Evolutionary conservation across 2,329 filamentous ascomycete species (phyloP).

Genomic region (Penicillium nordicum): DNA sequence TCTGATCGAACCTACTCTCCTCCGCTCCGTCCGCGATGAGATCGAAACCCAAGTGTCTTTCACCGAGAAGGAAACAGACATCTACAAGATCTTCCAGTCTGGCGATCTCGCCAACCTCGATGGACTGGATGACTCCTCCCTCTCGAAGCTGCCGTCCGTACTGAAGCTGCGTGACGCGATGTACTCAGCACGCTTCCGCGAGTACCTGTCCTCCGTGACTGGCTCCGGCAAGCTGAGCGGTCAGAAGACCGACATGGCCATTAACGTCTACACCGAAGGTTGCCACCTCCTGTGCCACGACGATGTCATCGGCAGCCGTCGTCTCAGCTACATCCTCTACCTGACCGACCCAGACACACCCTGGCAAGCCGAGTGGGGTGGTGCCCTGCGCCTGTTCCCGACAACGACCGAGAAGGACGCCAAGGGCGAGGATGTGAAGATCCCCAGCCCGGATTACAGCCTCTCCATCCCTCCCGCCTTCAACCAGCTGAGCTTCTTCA

Average conservation of each 20-base stretch:
- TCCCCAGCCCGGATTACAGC: conserved; percentile 72
- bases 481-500: conserved; percentile 98
- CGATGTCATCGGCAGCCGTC: conserved; percentile 95
- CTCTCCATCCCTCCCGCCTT: conserved; percentile 89
- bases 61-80: conserved; percentile 97
- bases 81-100: conserved; percentile 99
- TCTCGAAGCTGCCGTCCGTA: conserved; percentile 84
- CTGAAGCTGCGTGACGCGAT: conserved; percentile 87
- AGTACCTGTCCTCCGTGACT: conserved; percentile 83
- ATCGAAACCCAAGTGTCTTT: conserved; percentile 89
- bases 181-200: conserved; percentile 84
- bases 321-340: conserved; percentile 96
- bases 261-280: conserved; percentile 96
- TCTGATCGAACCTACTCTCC: conserved; percentile 74
- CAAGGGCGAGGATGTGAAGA: conserved; percentile 71
- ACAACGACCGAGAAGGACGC: conserved; percentile 62
- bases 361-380: conserved; percentile 91
- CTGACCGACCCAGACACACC: conserved; percentile 85
- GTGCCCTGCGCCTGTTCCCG: conserved; percentile 83
- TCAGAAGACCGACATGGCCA: conserved; percentile 96
- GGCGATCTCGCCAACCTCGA: conserved; percentile 96
- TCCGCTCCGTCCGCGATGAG: conserved; percentile 82
- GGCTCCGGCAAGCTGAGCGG: conserved; percentile 83
- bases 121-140: conserved; percentile 80
- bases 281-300: conserved; percentile 96